phyloP scores from a whole-genome alignment of 805 yeast species.

The Candida silvicultrix region DNA sequence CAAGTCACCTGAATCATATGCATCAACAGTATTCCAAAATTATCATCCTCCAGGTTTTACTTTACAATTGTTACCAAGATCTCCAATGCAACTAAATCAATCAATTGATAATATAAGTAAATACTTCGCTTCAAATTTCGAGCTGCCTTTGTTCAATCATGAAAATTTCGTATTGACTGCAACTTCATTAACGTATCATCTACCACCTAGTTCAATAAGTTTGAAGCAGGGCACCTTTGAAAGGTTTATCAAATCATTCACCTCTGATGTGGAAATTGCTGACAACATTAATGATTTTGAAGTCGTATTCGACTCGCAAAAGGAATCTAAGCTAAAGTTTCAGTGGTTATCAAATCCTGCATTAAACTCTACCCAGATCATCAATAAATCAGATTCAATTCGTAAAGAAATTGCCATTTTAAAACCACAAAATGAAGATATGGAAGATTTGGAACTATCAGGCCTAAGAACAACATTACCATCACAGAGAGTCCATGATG shows the following conservation, averaged over 20 bases:
- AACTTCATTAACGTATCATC: not conserved
- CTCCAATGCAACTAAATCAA: not conserved
- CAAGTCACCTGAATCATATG: not conserved
- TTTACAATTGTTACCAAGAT: not conserved
- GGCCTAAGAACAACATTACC: conserved; percentile 16
- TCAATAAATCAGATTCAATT: conserved; percentile 4
- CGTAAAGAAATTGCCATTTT: conserved; percentile 20
- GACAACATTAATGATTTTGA: conserved; percentile 10
- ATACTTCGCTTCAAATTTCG: not conserved
- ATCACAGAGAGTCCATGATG: conserved; percentile 3
- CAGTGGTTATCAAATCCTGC: conserved; percentile 13
- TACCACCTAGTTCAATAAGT: not conserved
- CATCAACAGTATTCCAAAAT: not conserved
- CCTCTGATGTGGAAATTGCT: conserved; percentile 3
- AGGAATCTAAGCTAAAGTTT: conserved; percentile 3
- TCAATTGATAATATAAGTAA: not conserved
- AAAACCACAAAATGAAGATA: conserved; percentile 9
- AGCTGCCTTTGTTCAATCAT: not conserved
- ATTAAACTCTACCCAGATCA: conserved; percentile 12
- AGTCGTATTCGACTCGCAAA: conserved; percentile 4
- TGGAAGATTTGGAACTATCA: conserved; percentile 14
- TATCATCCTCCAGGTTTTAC: not conserved
- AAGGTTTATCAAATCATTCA: conserved; percentile 4
- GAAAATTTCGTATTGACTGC: not conserved
- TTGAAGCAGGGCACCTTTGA: not conserved